Evolutionary conservation across 345 rosid species (phyloP).

Genomic region (Gossypium ekmanianum): DNA sequence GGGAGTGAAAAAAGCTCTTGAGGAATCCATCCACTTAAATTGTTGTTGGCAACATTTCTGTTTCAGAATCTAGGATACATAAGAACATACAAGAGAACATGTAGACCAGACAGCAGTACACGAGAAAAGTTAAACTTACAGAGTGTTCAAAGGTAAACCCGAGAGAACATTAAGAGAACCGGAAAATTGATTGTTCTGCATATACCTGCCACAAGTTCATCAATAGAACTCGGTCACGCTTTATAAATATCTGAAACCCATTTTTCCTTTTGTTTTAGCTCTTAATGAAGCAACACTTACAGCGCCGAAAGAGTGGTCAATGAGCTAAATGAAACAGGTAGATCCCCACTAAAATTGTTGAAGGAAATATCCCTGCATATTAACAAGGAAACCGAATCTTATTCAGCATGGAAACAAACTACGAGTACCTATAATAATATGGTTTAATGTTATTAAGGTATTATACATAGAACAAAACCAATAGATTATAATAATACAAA

Average conservation of each 20-base stretch:
- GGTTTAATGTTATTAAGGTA: neutral
- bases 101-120: neutral
- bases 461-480: neutral
- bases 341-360: slow-evolving; percentile 87
- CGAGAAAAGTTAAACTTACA: slow-evolving; percentile 50
- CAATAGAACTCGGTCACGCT: slow-evolving; percentile 13
- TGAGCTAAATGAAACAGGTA: slow-evolving; percentile 76
- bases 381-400: neutral
- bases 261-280: neutral
- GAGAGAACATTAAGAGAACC: slow-evolving; percentile 71
- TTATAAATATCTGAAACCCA: neutral
- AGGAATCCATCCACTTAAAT: slow-evolving; percentile 91
- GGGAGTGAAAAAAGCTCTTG: slow-evolving; percentile 59
- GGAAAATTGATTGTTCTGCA: slow-evolving; percentile 87
- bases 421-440: neutral
- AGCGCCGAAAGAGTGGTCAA: slow-evolving; percentile 62
- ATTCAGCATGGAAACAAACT: neutral
- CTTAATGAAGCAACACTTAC: slow-evolving; percentile 40
- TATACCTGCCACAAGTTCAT: slow-evolving; percentile 50
- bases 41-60: slow-evolving; percentile 92
- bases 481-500: neutral
- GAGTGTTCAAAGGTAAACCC: slow-evolving; percentile 58
- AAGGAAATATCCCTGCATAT: slow-evolving; percentile 81
- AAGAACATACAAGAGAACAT: slow-evolving; percentile 15
- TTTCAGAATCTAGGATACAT: slow-evolving; percentile 19